Evolutionary conservation across 1,284 basidiomycete species (phyloP), one percentile per base, ranked within the genome.

Genomic region (Cryptococcus amylolentus): DNA sequence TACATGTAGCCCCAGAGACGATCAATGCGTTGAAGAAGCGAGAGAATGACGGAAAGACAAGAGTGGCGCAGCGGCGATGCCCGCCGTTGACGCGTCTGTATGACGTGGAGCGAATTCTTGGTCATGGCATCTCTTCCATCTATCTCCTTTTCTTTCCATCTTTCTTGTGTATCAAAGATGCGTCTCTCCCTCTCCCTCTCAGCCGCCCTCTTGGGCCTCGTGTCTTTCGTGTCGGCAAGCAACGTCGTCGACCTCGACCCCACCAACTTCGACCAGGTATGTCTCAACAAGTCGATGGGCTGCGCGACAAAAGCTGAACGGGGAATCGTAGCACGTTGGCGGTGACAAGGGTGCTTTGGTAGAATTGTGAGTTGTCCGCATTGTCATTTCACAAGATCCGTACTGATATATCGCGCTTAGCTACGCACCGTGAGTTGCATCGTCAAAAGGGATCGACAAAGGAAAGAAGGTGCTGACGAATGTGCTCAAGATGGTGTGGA

Each of bases 321-420:
- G 48, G 47, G 49, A 44, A 49, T 54, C 27, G 57, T 53, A 76
- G 73, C 46, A 65, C 43, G 63, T 92, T 70, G 91, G 89, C 41
- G 76, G 86, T 61, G 88, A 87, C 58, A 89, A 85, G 73, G 85
- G 88, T 52, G 89, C 87, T 64, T 81, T 93, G 43, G 89, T 94
- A 28, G 91, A 93, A 78, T 94, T 94, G 88, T 92, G 69, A 78
- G 88, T 83, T n/a, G 27, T 26, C 14, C 14, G 16, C 14, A 7
- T 13, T n/a, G 27, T 3, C 27, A 23, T 16, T 16, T 2, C 16
- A 48, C 18, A 50, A 28, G 20, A 12, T 8, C 2, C 26, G 13
- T 3, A 47, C 51, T 57, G 37, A 57, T 23, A n/a, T 26, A 14
- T 42, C 16, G n/a, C 18, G 14, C 35, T 28, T 52, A 75, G 72